Conservation (phyloP, 1,284 basidiomycete species). For the Bjerkandera adusta region DNA sequence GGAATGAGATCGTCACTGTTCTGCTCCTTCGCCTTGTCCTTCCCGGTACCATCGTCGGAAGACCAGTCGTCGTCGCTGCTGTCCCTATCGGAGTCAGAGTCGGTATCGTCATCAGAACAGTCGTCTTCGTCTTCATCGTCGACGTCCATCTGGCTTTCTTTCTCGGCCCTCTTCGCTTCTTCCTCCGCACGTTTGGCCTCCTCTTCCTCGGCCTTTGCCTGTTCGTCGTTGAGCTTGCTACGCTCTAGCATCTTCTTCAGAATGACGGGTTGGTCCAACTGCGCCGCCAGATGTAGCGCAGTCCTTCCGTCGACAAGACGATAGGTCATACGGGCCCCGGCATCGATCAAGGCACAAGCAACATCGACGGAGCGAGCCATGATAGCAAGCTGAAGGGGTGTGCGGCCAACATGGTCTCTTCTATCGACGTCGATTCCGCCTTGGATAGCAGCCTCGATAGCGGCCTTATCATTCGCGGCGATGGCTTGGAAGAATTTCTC, state of each 20-base stretch:
- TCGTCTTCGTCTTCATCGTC: slow-evolving; percentile 28
- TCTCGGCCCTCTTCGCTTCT: slow-evolving; percentile 14
- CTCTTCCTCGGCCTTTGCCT: slow-evolving; percentile 26
- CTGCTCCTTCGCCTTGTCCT: slow-evolving; percentile 19
- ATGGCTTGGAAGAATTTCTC: slow-evolving; percentile 56
- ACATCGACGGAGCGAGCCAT: slow-evolving; percentile 42
- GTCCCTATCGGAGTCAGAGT: slow-evolving; percentile 24
- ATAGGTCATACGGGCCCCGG: slow-evolving; percentile 51
- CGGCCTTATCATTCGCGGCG: slow-evolving; percentile 36
- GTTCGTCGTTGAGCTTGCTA: slow-evolving; percentile 38
- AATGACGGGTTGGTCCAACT: slow-evolving; percentile 39
- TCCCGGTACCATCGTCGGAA: slow-evolving; percentile 20
- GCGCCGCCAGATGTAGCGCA: slow-evolving; percentile 54
- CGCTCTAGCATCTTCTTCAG: slow-evolving; percentile 50
- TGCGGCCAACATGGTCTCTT: slow-evolving; percentile 59
- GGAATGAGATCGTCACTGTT: slow-evolving; percentile 33
- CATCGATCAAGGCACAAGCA: slow-evolving; percentile 48
- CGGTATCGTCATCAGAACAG: slow-evolving; percentile 29
- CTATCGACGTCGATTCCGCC: slow-evolving; percentile 44
- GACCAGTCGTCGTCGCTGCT: slow-evolving; percentile 36
- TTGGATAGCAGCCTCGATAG: slow-evolving; percentile 38
- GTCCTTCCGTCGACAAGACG: slow-evolving; percentile 53
- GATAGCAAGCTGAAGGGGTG: slow-evolving; percentile 53
- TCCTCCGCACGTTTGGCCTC: slow-evolving; percentile 30
- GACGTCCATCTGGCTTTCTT: slow-evolving; percentile 34